phyloP scores from a whole-genome alignment of 2,329 filamentous ascomycete genomes.

The Tympanopsis confertula region DNA sequence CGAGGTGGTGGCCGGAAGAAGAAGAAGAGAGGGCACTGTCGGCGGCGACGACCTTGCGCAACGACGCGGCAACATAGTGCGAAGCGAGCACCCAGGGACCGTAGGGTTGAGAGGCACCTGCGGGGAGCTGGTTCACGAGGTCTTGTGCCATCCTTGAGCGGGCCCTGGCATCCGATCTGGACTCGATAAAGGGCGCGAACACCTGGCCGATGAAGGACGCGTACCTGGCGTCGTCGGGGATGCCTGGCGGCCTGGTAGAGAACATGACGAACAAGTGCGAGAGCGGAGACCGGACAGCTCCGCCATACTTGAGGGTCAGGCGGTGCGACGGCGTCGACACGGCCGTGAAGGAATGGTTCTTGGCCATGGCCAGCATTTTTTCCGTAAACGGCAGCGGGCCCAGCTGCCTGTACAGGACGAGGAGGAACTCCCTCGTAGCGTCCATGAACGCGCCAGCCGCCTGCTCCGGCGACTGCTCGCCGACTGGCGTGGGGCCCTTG shows the following conservation, averaged over 20 bases:
- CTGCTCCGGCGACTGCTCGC: constrained; percentile 36
- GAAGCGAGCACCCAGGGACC: too few relatives aligned
- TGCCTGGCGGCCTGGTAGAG: constrained; percentile 32
- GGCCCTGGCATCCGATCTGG: constrained; percentile 17
- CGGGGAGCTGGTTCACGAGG: too few relatives aligned
- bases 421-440: constrained; percentile 37
- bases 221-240: constrained; percentile 32
- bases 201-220: constrained; percentile 33
- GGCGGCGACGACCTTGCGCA: too few relatives aligned
- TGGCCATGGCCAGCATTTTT: constrained; percentile 38
- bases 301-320: constrained; percentile 32
- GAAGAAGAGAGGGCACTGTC: too few relatives aligned
- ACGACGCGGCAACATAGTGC: too few relatives aligned
- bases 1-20: too few relatives aligned
- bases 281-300: constrained; percentile 44
- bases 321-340: constrained; percentile 57
- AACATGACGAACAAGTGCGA: constrained; percentile 56
- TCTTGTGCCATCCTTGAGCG: too few relatives aligned
- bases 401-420: constrained; percentile 35
- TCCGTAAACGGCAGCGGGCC: constrained; percentile 53
- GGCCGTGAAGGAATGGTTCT: constrained; percentile 45
- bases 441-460: constrained; percentile 38
- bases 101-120: too few relatives aligned
- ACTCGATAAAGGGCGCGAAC: constrained; percentile 45
- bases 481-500: constrained; percentile 35